Percentiles rank a stretch among this genome's conserved stretches.
phyloP scores from a whole-genome alignment of 768 basidiomycete genomes.

The Gyrodon lividus region DNA sequence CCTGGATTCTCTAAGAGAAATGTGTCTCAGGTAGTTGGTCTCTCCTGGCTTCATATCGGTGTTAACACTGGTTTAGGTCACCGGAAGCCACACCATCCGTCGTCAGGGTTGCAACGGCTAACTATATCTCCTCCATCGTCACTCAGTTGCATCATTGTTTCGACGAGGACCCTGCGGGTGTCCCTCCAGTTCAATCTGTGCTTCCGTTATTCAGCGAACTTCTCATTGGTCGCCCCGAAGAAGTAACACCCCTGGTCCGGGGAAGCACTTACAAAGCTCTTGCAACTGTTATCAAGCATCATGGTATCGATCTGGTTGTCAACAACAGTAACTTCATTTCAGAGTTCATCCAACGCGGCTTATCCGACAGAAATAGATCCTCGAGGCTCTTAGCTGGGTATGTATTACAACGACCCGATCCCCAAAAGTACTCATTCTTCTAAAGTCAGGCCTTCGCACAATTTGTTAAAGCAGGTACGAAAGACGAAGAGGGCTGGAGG shows the following conservation, averaged over 20 bases:
- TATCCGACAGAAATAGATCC: conserved; percentile 54
- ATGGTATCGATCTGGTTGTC: conserved; percentile 29
- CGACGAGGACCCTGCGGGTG: background rate
- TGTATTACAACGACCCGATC: conserved; percentile 15
- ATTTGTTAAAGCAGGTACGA: conserved; percentile 44
- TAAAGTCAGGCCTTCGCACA: conserved; percentile 45
- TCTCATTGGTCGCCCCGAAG: conserved; percentile 46
- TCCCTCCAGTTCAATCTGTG: conserved; percentile 30
- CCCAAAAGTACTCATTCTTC: conserved; percentile 10
- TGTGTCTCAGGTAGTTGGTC: conserved; percentile 40
- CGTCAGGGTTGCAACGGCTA: conserved; percentile 20
- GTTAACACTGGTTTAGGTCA: conserved; percentile 17
- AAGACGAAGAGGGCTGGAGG: conserved; percentile 32
- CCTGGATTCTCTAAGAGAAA: conserved; percentile 43
- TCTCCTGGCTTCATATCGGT: background rate
- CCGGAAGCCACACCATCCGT: background rate
- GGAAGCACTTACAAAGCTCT: conserved; percentile 43
- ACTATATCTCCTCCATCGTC: conserved; percentile 19
- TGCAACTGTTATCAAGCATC: conserved; percentile 42
- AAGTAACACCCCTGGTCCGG: conserved; percentile 48
- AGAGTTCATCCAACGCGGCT: conserved; percentile 45
- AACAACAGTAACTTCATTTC: conserved; percentile 32
- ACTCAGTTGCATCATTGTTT: conserved; percentile 8
- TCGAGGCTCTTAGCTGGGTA: conserved; percentile 72
- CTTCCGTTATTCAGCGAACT: conserved; percentile 35